A percentile compares a stretch with the other conserved stretches of the same genome.
These are phyloP conservation scores for Globisporangium carolinianum DNA, from an alignment of 352 stramenopile species.

Conservation along the genomic window DNA sequence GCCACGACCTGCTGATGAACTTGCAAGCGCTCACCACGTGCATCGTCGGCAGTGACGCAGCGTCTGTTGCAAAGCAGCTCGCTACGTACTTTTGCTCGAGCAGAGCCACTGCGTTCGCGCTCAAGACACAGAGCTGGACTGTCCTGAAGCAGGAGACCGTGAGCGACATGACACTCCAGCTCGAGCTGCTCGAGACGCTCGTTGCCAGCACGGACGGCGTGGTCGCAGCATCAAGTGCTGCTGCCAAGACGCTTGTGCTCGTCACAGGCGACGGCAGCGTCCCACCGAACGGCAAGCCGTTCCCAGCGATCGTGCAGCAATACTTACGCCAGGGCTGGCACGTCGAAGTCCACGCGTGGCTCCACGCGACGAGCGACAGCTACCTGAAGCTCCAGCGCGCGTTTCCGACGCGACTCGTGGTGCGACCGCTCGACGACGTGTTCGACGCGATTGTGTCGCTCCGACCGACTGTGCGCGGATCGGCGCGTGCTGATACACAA, in stretches of 20 bases:
- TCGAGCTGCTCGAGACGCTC: constrained; percentile 22
- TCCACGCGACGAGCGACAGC: constrained; percentile 21
- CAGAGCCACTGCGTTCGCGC: constrained; percentile 12
- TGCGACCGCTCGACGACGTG: constrained; percentile 24
- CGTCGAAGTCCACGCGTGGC: constrained; percentile 34
- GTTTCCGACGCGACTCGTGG: constrained; percentile 15
- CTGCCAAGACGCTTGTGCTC: constrained; percentile 27
- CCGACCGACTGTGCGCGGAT: background rate
- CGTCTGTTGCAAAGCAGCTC: constrained; percentile 11
- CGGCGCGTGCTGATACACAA: background rate
- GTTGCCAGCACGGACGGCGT: constrained; percentile 1
- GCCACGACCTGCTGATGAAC: constrained; percentile 26
- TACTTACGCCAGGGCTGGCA: constrained; percentile 30
- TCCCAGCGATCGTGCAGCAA: constrained; percentile 20
- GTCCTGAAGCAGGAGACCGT: constrained; percentile 21
- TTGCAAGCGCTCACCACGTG: constrained; percentile 24
- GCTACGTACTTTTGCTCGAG: constrained; percentile 30
- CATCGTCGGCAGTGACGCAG: constrained; percentile 10
- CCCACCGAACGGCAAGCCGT: constrained; percentile 23
- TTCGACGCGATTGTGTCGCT: constrained; percentile 20
- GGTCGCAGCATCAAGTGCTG: constrained; percentile 10
- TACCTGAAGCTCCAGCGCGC: constrained; percentile 26
- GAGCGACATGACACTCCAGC: constrained; percentile 26
- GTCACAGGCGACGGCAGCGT: constrained; percentile 32
- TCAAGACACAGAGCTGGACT: constrained; percentile 20